Conservation (phyloP, 2,329 filamentous ascomycete genomes). For the Botrytis tulipae region DNA sequence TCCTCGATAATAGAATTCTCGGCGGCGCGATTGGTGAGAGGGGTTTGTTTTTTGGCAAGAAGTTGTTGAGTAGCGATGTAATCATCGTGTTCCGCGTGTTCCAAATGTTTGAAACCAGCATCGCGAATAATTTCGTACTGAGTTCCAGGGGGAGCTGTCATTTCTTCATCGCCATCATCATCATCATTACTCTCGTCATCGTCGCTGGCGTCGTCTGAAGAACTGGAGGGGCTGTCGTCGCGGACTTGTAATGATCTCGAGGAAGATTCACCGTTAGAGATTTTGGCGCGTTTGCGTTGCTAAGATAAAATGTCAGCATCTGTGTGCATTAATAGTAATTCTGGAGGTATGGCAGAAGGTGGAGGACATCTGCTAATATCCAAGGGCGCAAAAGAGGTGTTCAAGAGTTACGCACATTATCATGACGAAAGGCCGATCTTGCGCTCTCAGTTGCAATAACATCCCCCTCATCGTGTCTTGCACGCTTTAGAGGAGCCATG, state of each 20-base stretch:
- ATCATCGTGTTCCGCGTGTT: constrained; percentile 58
- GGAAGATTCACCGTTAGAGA: constrained; percentile 32
- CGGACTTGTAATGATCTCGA: constrained; percentile 26
- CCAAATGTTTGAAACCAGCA: constrained; percentile 56
- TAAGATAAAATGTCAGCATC: constrained; percentile 21
- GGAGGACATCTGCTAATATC: not conserved
- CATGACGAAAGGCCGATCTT: constrained; percentile 32
- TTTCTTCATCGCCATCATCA: constrained; percentile 27
- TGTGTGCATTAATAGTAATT: not conserved
- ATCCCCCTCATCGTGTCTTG: constrained; percentile 38
- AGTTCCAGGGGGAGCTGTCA: constrained; percentile 44
- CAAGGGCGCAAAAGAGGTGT: not conserved
- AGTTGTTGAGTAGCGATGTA: constrained; percentile 61
- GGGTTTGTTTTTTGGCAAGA: constrained; percentile 44
- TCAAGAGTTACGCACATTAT: constrained; percentile 16
- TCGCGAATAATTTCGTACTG: constrained; percentile 64
- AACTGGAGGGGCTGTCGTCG: constrained; percentile 25
- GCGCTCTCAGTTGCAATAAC: constrained; percentile 36
- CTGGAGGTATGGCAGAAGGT: not conserved
- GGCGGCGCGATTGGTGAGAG: constrained; percentile 69
- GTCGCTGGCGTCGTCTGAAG: constrained; percentile 35
- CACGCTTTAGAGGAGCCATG: constrained; percentile 47
- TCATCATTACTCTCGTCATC: constrained; percentile 38
- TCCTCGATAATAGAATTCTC: constrained; percentile 86
- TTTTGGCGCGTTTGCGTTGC: constrained; percentile 45